Evolutionary conservation across 2,329 filamentous ascomycete genomes (phyloP).

Genomic region (Fusarium goolgardi): DNA sequence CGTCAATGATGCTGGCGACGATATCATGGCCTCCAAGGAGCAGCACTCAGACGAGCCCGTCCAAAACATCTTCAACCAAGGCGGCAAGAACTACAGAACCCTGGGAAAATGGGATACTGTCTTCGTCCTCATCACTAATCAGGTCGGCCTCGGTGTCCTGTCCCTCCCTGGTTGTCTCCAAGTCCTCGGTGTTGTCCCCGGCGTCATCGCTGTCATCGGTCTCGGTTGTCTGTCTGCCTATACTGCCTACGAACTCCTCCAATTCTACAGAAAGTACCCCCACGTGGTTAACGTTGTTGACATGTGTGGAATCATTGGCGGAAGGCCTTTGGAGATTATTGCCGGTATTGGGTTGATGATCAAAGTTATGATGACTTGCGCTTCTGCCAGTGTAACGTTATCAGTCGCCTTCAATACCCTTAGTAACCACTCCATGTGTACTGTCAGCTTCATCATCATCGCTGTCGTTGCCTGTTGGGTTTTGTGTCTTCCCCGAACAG

Average conservation of each 20-base stretch:
- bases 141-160: constrained; percentile 58
- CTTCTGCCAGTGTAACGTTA: constrained; percentile 72
- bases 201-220: constrained; percentile 74
- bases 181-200: constrained; percentile 72
- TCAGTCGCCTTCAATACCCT: constrained; percentile 76
- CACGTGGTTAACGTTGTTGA: constrained; percentile 77
- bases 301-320: constrained; percentile 67
- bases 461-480: constrained; percentile 69
- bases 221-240: constrained; percentile 73
- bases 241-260: constrained; percentile 60
- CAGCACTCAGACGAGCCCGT: constrained; percentile 31
- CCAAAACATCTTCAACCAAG: constrained; percentile 46
- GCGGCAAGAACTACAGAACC: constrained; percentile 48
- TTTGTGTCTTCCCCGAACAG: constrained; percentile 73
- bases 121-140: constrained; percentile 48
- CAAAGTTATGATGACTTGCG: constrained; percentile 77
- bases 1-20: constrained; percentile 21
- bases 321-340: constrained; percentile 38
- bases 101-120: constrained; percentile 45
- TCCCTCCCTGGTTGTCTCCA: constrained; percentile 77
- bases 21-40: constrained; percentile 26
- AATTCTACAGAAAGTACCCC: constrained; percentile 75
- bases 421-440: constrained; percentile 69
- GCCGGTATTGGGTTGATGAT: constrained; percentile 71
- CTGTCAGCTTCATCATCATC: constrained; percentile 72